These are phyloP conservation scores for Quercus alba DNA, from an alignment of 306 rosid genomes.

Conservation along the genomic window DNA sequence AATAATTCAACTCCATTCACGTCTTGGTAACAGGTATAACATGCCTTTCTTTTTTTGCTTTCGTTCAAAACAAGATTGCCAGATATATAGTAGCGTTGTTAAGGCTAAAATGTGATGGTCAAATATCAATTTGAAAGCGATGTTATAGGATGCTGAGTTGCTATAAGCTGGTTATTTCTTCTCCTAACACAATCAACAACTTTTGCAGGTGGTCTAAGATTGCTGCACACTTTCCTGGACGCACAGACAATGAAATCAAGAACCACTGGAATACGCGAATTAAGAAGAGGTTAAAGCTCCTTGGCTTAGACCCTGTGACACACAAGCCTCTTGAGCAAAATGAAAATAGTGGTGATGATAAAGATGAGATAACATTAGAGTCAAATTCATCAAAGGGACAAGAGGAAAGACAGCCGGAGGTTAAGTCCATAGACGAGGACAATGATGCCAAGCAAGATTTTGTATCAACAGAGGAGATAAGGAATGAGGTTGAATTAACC, in stretches of 20 bases:
- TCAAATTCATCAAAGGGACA: constrained; percentile 17
- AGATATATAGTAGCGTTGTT: not conserved
- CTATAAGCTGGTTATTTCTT: not conserved
- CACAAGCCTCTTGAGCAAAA: constrained; percentile 41
- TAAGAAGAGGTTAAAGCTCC: constrained; percentile 78
- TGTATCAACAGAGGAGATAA: constrained; percentile 20
- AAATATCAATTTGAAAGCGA: not conserved
- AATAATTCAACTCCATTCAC: constrained; percentile 80
- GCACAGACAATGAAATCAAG: constrained; percentile 94
- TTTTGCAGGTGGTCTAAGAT: constrained; percentile 90
- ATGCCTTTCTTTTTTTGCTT: not conserved
- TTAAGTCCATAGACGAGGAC: constrained; percentile 4
- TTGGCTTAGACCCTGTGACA: constrained; percentile 63
- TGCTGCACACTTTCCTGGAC: constrained; percentile 90
- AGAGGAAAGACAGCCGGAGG: constrained; percentile 22
- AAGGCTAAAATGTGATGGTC: not conserved
- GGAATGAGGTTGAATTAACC: constrained; percentile 20
- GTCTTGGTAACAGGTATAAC: constrained; percentile 85
- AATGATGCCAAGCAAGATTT: constrained; percentile 10
- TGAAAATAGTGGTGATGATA: constrained; percentile 20
- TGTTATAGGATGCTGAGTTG: not conserved
- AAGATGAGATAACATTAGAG: constrained; percentile 3
- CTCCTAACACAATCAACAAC: constrained; percentile 5
- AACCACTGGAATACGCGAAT: constrained; percentile 96
- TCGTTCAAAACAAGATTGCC: not conserved